A percentile compares a stretch with the other conserved stretches of the same genome.
These are phyloP conservation scores for Hypholoma sublateritium DNA, from an alignment of 768 basidiomycete genomes.

Conservation along the genomic window DNA sequence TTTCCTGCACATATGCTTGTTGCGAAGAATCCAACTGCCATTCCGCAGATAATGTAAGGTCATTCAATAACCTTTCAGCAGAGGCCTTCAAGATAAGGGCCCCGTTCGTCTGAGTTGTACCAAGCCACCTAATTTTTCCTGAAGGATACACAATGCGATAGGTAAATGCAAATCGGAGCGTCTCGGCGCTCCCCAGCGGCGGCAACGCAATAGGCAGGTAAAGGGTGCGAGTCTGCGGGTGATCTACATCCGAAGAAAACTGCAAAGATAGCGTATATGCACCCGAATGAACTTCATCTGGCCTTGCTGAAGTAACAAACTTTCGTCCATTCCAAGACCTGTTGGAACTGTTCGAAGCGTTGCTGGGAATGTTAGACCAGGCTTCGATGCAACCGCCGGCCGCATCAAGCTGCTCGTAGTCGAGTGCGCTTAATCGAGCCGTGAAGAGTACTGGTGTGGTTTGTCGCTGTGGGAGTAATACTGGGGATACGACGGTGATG, in stretches of 20 bases:
- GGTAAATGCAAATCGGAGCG: constrained; percentile 38
- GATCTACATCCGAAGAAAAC: background rate
- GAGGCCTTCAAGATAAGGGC: constrained; percentile 30
- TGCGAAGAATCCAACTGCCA: constrained; percentile 19
- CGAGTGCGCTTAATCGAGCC: constrained; percentile 27
- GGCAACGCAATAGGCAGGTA: constrained; percentile 8
- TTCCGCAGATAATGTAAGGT: constrained; percentile 13
- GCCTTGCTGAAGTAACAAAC: constrained; percentile 20
- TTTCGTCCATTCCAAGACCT: constrained; percentile 36
- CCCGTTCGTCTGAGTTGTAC: constrained; percentile 36
- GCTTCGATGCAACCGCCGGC: constrained; percentile 38
- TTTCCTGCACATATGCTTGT: background rate
- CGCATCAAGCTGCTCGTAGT: constrained; percentile 30
- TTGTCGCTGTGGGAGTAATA: constrained; percentile 16
- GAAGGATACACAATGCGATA: constrained; percentile 47
- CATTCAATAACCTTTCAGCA: constrained; percentile 5
- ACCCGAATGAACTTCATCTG: background rate
- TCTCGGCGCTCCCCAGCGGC: background rate
- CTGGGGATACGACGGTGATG: constrained; percentile 23
- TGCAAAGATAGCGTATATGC: no score
- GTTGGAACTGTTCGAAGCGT: background rate
- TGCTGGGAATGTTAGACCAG: constrained; percentile 39
- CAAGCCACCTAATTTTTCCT: constrained; percentile 42
- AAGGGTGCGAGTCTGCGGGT: background rate
- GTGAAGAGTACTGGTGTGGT: constrained; percentile 33